Evolutionary conservation across 2,329 filamentous ascomycete genomes (phyloP).

Genomic region (Fusarium equiseti): DNA sequence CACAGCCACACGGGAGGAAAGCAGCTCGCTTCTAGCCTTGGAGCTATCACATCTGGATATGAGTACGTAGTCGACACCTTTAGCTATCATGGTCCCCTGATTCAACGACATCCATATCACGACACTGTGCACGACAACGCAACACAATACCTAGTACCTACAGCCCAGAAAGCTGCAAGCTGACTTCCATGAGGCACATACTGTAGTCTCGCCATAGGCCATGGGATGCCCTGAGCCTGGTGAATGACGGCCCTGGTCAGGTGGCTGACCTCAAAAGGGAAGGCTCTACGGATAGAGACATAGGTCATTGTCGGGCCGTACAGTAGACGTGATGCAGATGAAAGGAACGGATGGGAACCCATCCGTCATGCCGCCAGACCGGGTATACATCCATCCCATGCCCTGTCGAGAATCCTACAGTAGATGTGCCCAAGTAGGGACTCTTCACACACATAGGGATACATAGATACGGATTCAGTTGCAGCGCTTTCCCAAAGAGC

Average conservation of each 20-base stretch:
- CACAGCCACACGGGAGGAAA: conserved; percentile 39
- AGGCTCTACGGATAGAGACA: conserved; percentile 29
- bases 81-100: neutral
- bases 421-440: conserved; percentile 18
- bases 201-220: conserved; percentile 31
- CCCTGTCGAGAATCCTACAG: conserved; percentile 19
- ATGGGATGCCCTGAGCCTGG: conserved; percentile 30
- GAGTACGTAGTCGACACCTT: neutral
- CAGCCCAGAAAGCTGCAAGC: neutral
- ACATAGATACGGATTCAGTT: conserved; percentile 19
- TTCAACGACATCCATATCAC: neutral
- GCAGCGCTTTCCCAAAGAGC: conserved; percentile 24
- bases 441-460: conserved; percentile 14
- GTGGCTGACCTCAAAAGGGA: conserved; percentile 44
- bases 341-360: conserved; percentile 39
- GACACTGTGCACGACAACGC: conserved; percentile 3
- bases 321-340: conserved; percentile 36
- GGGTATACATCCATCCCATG: conserved; percentile 19
- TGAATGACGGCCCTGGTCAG: conserved; percentile 40
- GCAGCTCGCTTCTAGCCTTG: conserved; percentile 21
- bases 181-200: neutral
- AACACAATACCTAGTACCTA: neutral
- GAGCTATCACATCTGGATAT: conserved; percentile 16
- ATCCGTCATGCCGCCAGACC: conserved; percentile 37
- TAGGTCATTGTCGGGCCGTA: conserved; percentile 39